Evolutionary conservation across 352 stramenopile species (phyloP), one percentile per base, ranked within the genome.

Genomic region (Albugo laibachii): DNA sequence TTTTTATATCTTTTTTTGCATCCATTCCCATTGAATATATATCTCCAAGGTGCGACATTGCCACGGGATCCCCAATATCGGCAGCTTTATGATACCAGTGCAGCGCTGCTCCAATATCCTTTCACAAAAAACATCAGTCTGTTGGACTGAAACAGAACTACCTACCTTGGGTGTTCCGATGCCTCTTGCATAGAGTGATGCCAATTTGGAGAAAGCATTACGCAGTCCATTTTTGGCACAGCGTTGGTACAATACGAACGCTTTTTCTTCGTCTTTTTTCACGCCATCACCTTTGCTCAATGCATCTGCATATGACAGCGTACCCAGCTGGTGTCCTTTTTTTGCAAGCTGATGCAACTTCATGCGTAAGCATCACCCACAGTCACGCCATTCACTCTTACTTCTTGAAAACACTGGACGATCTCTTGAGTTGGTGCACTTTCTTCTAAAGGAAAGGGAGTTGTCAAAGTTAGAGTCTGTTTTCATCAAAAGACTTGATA

Each of bases 181-280:
- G 27, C 77, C 77, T 8, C 58, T 62, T 10, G 57, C 65, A 51
- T 86, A 91, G 74, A 91, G 85, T 50, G 82, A 87, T 52, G 73
- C 66, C 35, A 91, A 69, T 36, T 86, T 85, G 48, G 85, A 66
- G 61, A 70, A 87, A 5, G 78, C 73, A 3, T 75, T 74, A 5
- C 73, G 73, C 24, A 91, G 62, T 39, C 63, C 61, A 16, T 40
- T 53, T 48, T 86, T 61, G 31, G 78, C 78, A 14, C 69, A 84
- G 35, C 57, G 63, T 20, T 74, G 69, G 48, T 72, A 91, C 12
- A 88, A 56, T 54, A 85, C 65, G 44, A 91, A 91, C 13, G 75
- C 75, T 53, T 84, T 82, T 44, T 72, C 63, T 36, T 79, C 59
- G 34, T 88, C 76, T 52, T 80, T 73, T 16, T 68, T 66, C 13